Percentiles rank a stretch among this genome's conserved stretches.
These are phyloP conservation scores for Zymoseptoria pseudotritici DNA, from an alignment of 2,329 filamentous ascomycete genomes.

Conservation along the genomic window DNA sequence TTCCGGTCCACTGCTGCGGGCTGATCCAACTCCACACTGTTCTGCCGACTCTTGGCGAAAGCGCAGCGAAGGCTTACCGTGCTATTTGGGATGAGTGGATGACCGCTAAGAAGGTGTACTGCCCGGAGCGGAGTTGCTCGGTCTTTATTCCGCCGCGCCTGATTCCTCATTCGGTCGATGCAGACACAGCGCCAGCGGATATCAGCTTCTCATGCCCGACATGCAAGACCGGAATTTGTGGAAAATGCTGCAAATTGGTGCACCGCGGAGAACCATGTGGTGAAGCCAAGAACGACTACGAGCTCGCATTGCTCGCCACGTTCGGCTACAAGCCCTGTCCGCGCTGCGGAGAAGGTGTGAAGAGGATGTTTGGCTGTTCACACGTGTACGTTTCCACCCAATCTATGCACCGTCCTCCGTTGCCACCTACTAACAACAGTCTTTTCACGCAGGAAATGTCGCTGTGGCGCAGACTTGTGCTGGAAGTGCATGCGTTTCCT, in stretches of 20 bases:
- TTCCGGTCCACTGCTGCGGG: slow-evolving; percentile 31
- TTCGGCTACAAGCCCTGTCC: slow-evolving; percentile 46
- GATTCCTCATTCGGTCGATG: too few relatives aligned
- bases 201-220: slow-evolving; percentile 35
- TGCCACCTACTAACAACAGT: not conserved
- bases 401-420: not conserved
- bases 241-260: slow-evolving; percentile 35
- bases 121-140: slow-evolving; percentile 42
- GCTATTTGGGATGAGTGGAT: slow-evolving; percentile 43
- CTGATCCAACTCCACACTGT: slow-evolving; percentile 37
- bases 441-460: slow-evolving; percentile 27
- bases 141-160: slow-evolving; percentile 37
- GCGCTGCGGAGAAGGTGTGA: slow-evolving; percentile 41
- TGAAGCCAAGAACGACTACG: slow-evolving; percentile 31
- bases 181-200: too few relatives aligned
- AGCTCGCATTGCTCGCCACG: slow-evolving; percentile 32
- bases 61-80: slow-evolving; percentile 34
- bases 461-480: slow-evolving; percentile 46
- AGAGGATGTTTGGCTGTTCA: slow-evolving; percentile 43
- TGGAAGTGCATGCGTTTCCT: slow-evolving; percentile 36
- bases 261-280: slow-evolving; percentile 34
- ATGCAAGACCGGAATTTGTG: slow-evolving; percentile 39
- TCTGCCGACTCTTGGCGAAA: slow-evolving; percentile 28
- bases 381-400: slow-evolving; percentile 29
- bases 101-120: slow-evolving; percentile 42